phyloP scores from a whole-genome alignment of 2,329 filamentous ascomycete species.

The Epichloe typhina region DNA sequence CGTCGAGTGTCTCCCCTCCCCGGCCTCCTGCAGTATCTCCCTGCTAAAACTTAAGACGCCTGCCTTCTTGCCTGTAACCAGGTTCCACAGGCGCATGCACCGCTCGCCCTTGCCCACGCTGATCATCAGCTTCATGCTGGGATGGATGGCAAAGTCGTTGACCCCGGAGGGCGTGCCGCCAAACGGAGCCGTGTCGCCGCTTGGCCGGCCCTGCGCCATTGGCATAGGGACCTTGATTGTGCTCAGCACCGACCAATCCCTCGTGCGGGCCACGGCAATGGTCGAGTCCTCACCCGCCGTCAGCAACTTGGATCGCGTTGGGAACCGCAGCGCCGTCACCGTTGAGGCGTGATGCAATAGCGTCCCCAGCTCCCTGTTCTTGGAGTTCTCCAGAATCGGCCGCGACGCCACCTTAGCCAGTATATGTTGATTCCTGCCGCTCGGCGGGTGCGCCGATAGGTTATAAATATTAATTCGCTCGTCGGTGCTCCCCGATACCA shows the following conservation, averaged over 20 bases:
- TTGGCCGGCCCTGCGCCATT: slow-evolving; percentile 66
- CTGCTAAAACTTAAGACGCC: slow-evolving; percentile 77
- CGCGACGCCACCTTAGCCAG: slow-evolving; percentile 57
- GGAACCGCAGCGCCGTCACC: slow-evolving; percentile 70
- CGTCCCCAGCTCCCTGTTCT: slow-evolving; percentile 78
- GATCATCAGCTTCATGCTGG: slow-evolving; percentile 93
- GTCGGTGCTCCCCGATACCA: slow-evolving; percentile 86
- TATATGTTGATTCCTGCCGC: slow-evolving; percentile 39
- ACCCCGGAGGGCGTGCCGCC: slow-evolving; percentile 76
- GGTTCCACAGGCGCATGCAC: slow-evolving; percentile 89
- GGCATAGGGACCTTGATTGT: slow-evolving; percentile 82
- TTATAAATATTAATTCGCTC: slow-evolving; percentile 93
- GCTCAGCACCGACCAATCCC: slow-evolving; percentile 81
- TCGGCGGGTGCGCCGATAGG: slow-evolving; percentile 57
- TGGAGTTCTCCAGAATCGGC: slow-evolving; percentile 68
- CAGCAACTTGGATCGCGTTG: slow-evolving; percentile 74
- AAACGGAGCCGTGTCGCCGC: slow-evolving; percentile 75
- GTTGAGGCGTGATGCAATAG: slow-evolving; percentile 77
- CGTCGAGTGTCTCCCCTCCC: slow-evolving; percentile 61
- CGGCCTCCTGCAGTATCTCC: slow-evolving; percentile 58
- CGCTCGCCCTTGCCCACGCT: slow-evolving; percentile 81
- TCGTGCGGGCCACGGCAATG: slow-evolving; percentile 72
- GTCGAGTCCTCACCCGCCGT: slow-evolving; percentile 85
- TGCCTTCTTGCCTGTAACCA: slow-evolving; percentile 92
- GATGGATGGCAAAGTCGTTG: slow-evolving; percentile 91